Conservation (phyloP, 169 alveolate species). For the Eimeria acervulina region DNA sequence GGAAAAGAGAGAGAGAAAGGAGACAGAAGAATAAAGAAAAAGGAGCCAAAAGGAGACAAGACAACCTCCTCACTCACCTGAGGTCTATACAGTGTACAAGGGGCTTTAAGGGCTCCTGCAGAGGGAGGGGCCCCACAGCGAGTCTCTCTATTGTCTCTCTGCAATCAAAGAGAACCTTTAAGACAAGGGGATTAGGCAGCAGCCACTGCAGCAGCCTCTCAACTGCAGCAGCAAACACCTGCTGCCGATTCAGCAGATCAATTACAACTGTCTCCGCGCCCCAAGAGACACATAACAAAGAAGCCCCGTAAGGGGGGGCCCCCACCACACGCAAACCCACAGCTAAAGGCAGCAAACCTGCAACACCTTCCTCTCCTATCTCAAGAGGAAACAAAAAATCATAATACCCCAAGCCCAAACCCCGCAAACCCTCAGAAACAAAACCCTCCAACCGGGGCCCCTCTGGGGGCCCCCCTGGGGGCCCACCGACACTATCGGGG, state of each 20-base stretch:
- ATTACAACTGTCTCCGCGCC: not conserved
- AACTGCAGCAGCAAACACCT: slow-evolving; percentile 1
- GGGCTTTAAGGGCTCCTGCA: not conserved
- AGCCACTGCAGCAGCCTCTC: slow-evolving; percentile 36
- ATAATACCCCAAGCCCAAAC: not conserved
- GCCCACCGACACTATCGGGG: not conserved
- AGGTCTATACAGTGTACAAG: slow-evolving; percentile 15
- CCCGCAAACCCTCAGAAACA: not conserved
- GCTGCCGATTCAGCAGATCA: not conserved
- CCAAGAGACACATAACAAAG: not conserved
- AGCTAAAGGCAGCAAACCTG: not conserved
- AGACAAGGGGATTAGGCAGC: slow-evolving; percentile 19
- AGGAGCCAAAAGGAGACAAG: too few relatives aligned
- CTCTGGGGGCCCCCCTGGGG: not conserved
- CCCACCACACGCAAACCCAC: slow-evolving; percentile 11
- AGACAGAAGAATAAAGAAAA: too few relatives aligned
- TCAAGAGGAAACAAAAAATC: not conserved
- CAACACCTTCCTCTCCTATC: not conserved
- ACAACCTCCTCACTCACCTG: not conserved
- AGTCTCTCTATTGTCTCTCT: not conserved
- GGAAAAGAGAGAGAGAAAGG: too few relatives aligned
- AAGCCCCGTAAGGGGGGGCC: not conserved
- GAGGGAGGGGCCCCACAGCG: not conserved
- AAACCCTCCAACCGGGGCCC: not conserved
- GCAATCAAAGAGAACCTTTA: not conserved